A percentile compares a stretch with the other conserved stretches of the same genome.
These are phyloP conservation scores for Entamoeba moshkovskii DNA, from an alignment of 208 protist species.

Conservation along the genomic window DNA sequence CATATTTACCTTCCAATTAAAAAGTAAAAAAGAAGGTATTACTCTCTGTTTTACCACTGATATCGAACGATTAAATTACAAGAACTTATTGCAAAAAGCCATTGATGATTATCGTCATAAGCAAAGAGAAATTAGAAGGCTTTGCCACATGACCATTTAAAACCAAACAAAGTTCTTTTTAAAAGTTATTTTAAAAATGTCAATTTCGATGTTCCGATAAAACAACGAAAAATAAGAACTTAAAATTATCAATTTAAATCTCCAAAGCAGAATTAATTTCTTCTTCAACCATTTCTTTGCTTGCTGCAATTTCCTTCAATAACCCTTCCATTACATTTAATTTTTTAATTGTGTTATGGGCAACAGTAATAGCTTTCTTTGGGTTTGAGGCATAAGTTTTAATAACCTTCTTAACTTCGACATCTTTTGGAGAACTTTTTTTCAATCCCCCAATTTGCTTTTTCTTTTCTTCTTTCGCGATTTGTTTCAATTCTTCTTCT, in stretches of 20 bases:
- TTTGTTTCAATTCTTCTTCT: background rate
- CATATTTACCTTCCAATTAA: background rate
- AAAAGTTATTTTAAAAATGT: no score
- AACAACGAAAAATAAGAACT: no score
- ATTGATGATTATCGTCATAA: background rate
- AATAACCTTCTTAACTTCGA: background rate
- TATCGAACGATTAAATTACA: background rate
- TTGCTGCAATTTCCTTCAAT: background rate
- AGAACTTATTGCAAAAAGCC: background rate
- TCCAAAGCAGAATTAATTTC: background rate
- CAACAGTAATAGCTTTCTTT: background rate
- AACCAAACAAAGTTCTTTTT: no score
- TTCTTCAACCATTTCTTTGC: background rate
- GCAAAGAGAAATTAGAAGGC: background rate
- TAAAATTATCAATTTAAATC: background rate
- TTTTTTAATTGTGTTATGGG: background rate
- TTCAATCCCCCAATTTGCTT: background rate
- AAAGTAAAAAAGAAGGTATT: background rate
- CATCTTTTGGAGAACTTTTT: background rate
- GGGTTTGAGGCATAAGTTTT: background rate
- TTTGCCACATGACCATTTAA: no score
- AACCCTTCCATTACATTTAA: background rate
- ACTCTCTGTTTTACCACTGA: background rate
- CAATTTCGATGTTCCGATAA: no score
- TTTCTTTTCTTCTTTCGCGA: background rate